A percentile compares a stretch with the other conserved stretches of the same genome.
These are phyloP conservation scores for Volvariella volvacea DNA, from an alignment of 1,284 basidiomycete genomes.

Conservation along the genomic window DNA sequence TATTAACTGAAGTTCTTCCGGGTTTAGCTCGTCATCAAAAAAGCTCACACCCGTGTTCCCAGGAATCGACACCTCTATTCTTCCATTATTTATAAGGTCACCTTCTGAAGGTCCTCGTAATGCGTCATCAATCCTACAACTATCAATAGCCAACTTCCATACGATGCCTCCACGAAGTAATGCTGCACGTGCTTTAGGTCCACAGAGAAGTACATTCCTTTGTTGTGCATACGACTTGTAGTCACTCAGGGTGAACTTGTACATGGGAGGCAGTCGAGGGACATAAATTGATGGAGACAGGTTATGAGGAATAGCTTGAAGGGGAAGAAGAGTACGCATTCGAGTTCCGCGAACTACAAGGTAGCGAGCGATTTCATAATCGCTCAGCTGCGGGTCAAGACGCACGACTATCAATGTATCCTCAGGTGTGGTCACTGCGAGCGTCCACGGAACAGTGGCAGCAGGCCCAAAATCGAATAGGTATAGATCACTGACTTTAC, in stretches of 20 bases:
- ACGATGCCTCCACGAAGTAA: slow-evolving; percentile 17
- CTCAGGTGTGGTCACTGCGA: not conserved
- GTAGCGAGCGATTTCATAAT: not conserved
- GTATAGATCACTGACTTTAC: not conserved
- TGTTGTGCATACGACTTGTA: slow-evolving; percentile 12
- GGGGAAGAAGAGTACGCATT: not conserved
- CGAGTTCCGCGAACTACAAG: not conserved
- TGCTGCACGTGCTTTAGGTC: slow-evolving; percentile 15
- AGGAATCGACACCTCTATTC: not conserved
- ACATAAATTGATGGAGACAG: not conserved
- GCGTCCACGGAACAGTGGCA: not conserved
- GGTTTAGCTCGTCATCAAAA: not conserved
- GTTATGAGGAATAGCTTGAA: not conserved
- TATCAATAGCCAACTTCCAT: slow-evolving; percentile 14
- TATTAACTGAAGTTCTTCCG: not conserved
- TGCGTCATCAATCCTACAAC: slow-evolving; percentile 10
- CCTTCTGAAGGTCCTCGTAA: slow-evolving; percentile 11
- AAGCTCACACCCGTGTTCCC: not conserved
- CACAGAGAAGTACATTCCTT: slow-evolving; percentile 11
- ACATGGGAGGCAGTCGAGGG: not conserved
- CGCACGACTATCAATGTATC: not conserved
- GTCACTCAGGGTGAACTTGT: slow-evolving; percentile 8
- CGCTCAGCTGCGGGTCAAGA: not conserved
- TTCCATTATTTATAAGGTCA: not conserved
- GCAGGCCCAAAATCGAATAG: not conserved